Evolutionary conservation across 805 yeast species (phyloP).

Genomic region (Starmerella sp.): DNA sequence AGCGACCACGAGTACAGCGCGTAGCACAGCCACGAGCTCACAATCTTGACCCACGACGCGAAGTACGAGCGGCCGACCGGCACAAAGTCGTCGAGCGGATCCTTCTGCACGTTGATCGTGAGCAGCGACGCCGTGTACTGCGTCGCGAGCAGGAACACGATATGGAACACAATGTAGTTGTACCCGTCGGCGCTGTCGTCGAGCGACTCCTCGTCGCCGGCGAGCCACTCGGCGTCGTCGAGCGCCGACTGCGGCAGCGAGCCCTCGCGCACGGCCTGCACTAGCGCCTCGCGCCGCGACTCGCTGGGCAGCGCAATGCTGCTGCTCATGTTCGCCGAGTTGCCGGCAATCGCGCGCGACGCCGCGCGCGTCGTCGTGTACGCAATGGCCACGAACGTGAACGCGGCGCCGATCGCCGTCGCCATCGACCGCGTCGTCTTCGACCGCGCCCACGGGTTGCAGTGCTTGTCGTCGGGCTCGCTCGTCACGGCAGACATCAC

Average conservation of each 20-base stretch:
- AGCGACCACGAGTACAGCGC: constrained; percentile 80
- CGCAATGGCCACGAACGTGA: constrained; percentile 90
- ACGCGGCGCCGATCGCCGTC: constrained; percentile 77
- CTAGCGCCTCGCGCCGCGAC: constrained; percentile 64
- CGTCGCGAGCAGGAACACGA: constrained; percentile 87
- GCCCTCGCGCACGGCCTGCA: constrained; percentile 94
- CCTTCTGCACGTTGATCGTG: constrained; percentile 81
- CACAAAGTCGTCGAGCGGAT: constrained; percentile 74
- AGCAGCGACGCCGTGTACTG: constrained; percentile 91
- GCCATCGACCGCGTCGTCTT: constrained; percentile 83
- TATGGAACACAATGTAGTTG: constrained; percentile 51
- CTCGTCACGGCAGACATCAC: constrained; percentile 87
- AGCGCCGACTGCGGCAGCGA: constrained; percentile 88
- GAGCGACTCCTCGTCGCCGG: constrained; percentile 29
- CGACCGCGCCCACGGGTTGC: constrained; percentile 87
- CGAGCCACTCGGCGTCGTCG: constrained; percentile 54
- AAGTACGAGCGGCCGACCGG: constrained; percentile 97
- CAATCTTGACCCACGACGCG: constrained; percentile 86
- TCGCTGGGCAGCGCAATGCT: constrained; percentile 9
- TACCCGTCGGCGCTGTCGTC: constrained; percentile 18
- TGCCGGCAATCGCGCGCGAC: constrained; percentile 43
- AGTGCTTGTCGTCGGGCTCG: constrained; percentile 86
- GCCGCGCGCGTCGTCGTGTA: constrained; percentile 95
- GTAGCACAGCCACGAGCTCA: constrained; percentile 87
- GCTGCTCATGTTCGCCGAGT: constrained; percentile 34